A percentile compares a stretch with the other conserved stretches of the same genome.
Evolutionary conservation across 2,329 filamentous ascomycete species (phyloP).

Genomic region (Stemphylium lycopersici): DNA sequence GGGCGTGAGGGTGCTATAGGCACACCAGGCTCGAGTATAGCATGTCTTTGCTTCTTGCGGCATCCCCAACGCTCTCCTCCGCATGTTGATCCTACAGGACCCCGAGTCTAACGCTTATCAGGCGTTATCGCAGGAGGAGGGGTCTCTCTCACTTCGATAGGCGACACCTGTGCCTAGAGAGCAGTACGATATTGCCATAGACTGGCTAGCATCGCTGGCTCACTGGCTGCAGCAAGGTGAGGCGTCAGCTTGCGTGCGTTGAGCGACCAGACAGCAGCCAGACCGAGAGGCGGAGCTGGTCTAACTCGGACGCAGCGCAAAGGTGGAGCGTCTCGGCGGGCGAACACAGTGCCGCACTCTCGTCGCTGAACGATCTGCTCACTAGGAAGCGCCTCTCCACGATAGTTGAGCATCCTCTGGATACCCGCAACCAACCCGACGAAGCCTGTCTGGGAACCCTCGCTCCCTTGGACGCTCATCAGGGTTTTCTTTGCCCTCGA

Average conservation of each 20-base stretch:
- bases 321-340: conserved; percentile 25
- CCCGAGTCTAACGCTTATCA: conserved; percentile 36
- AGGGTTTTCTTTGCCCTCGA: conserved; percentile 25
- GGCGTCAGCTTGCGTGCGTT: conserved; percentile 25
- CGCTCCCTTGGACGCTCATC: conserved; percentile 16
- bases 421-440: conserved; percentile 11
- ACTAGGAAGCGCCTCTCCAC: conserved; percentile 12
- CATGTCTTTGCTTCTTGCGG: conserved; percentile 27
- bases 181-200: conserved; percentile 27
- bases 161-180: conserved; percentile 22
- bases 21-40: conserved; percentile 15
- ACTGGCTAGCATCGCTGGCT: conserved; percentile 16
- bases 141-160: conserved; percentile 27
- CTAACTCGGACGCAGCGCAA: not conserved
- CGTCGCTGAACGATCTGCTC: conserved; percentile 10
- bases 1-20: conserved; percentile 3
- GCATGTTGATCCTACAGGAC: conserved; percentile 27
- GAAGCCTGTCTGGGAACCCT: conserved; percentile 20
- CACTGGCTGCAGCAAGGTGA: conserved; percentile 24
- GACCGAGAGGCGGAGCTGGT: conserved; percentile 13
- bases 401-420: conserved; percentile 7
- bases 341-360: conserved; percentile 26
- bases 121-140: conserved; percentile 36
- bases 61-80: conserved; percentile 26
- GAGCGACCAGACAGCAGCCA: conserved; percentile 7